These are phyloP conservation scores for Desmodesmus armatus DNA, from an alignment of 139 green algal genomes.

Conservation along the genomic window DNA sequence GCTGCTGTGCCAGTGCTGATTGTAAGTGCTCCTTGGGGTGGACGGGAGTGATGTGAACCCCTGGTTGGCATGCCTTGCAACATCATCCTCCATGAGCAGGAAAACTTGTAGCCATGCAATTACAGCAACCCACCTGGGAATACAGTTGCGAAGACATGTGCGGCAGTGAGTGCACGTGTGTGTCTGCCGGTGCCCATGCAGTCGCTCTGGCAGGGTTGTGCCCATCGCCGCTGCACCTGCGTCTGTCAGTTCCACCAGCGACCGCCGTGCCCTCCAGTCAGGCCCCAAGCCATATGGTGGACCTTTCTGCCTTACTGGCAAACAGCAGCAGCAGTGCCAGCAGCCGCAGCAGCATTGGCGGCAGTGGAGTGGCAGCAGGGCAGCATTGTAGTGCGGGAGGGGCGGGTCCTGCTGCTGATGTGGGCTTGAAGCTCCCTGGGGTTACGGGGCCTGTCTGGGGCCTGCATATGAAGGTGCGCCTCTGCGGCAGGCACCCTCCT, in stretches of 20 bases:
- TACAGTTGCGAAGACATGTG: not conserved
- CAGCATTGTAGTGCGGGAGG: too few species aligned
- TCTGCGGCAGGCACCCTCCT: not conserved
- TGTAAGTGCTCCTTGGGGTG: not conserved
- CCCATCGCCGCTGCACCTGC: constrained; percentile 18
- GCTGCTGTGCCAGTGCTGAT: too few species aligned
- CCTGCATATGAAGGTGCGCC: constrained; percentile 26
- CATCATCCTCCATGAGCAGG: not conserved
- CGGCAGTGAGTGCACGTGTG: not conserved
- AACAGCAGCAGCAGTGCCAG: constrained; percentile 5
- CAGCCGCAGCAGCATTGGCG: not conserved
- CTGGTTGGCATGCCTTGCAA: not conserved
- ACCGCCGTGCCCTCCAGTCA: not conserved
- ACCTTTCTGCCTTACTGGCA: not conserved
- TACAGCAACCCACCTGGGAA: not conserved
- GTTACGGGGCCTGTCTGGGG: constrained; percentile 24
- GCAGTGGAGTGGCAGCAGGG: too few species aligned
- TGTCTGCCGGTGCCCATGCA: not conserved
- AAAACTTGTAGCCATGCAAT: not conserved
- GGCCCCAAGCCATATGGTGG: not conserved
- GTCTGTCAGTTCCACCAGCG: not conserved
- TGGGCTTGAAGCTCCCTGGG: not conserved
- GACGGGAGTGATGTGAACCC: not conserved
- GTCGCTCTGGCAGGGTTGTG: constrained; percentile 13
- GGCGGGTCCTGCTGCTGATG: not conserved